Base-by-base conservation (phyloP, 2,329 filamentous ascomycete genomes). In the Exophiala sp. region DNA sequence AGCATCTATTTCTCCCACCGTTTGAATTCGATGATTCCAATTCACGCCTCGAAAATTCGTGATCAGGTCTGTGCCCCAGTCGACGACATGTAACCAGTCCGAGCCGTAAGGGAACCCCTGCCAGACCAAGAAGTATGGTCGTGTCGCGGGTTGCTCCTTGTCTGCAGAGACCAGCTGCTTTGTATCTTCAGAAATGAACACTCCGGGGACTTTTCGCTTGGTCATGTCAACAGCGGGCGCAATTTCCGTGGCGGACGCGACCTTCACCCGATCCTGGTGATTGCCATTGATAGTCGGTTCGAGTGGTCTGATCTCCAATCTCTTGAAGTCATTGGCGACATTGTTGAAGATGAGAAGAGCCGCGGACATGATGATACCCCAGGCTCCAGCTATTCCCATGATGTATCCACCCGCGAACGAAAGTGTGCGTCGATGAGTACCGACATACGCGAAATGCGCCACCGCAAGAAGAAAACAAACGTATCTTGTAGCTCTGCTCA, bases 21-120 rank as follows among this genome's bases (percentile, higher is more conserved):
- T 71, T 11, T 72, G 67, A 19, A 73, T 72, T 3, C 79, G 70
- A 71, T 78, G 81, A 58, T 74, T 78, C 80, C 80, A 83, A 53
- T 77, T 76, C 27, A 76, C 70, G 8, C 80, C 80, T 40, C 80
- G 72, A 59, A 82, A 78, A 59, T 74, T 80, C 61, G 71, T 73
- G 53, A 80, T 71, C 30, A 81, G 63, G 50, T 81, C 79, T 9
- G 73, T 56, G 2, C 75, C 70, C 79, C 80, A 83, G 50, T 80
- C 74, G 14, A 82, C 57, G 13, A 79, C 75, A 55, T 80, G 74
- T 55, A 81, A 76, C 79, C 78, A 82, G 23, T 38, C 48, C 3
- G 37, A 30, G 55, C 66, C 64, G 23, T 76, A 71, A 19, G 62
- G 62, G 35, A 64, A 48, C 2, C 46, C 43, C 44, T 56, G 34